Conservation (phyloP, 805 yeast genomes). For the Saturnispora gosingensis region DNA sequence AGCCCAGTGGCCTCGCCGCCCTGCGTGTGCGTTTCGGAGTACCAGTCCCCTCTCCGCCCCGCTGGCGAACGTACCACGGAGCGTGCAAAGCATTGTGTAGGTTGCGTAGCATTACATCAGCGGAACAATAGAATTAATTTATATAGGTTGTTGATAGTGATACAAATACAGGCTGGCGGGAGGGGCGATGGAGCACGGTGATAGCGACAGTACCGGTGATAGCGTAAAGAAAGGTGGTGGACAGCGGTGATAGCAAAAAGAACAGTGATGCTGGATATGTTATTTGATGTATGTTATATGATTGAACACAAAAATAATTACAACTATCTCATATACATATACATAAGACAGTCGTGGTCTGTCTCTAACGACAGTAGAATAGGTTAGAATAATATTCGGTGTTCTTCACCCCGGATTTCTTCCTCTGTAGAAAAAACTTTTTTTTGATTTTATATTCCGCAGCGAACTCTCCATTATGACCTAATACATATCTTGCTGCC, state of each 20-base stretch:
- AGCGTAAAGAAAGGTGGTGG: not conserved
- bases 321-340: not conserved
- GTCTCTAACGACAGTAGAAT: not conserved
- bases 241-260: not conserved
- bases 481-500: conserved; percentile 72
- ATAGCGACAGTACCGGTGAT: not conserved
- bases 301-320: not conserved
- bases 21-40: not conserved
- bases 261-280: too few species aligned
- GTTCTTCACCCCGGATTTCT: not conserved
- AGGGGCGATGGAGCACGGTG: not conserved
- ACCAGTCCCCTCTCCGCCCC: not conserved
- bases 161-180: too few species aligned
- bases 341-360: not conserved
- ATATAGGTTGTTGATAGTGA: not conserved
- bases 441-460: not conserved
- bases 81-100: not conserved
- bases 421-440: not conserved
- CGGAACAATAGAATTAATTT: not conserved
- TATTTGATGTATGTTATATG: not conserved
- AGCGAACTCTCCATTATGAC: conserved; percentile 28
- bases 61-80: not conserved
- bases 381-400: not conserved
- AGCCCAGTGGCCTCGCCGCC: not conserved
- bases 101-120: not conserved